Conservation (phyloP, 371 early-diverging fungal species). For the Mortierella sp. region DNA sequence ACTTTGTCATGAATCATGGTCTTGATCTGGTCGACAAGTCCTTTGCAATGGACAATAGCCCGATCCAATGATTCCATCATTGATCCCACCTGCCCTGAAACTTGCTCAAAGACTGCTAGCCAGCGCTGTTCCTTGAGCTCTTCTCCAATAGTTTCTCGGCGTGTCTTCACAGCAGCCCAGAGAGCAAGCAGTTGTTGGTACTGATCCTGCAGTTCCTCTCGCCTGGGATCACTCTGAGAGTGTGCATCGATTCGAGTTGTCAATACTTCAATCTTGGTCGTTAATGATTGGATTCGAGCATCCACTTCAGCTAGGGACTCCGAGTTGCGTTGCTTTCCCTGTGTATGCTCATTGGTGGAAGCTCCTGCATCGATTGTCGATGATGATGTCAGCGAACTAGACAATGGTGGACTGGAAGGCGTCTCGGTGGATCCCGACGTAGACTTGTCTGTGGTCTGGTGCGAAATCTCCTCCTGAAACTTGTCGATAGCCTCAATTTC, state of each 20-base stretch:
- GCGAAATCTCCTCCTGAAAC: slow-evolving; percentile 44
- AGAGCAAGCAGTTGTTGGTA: slow-evolving; percentile 55
- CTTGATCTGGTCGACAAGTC: slow-evolving; percentile 59
- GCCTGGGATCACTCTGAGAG: slow-evolving; percentile 17
- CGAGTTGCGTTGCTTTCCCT: slow-evolving; percentile 34
- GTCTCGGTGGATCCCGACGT: not conserved
- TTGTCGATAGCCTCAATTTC: slow-evolving; percentile 53
- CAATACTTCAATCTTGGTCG: slow-evolving; percentile 56
- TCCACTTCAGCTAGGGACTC: slow-evolving; percentile 60
- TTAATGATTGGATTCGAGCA: slow-evolving; percentile 58
- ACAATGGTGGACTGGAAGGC: slow-evolving; percentile 27
- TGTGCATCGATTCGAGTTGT: slow-evolving; percentile 56
- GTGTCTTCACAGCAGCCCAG: slow-evolving; percentile 66
- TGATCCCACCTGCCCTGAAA: slow-evolving; percentile 68
- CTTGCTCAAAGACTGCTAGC: slow-evolving; percentile 69
- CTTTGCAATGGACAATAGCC: slow-evolving; percentile 64
- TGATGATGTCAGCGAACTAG: slow-evolving; percentile 15
- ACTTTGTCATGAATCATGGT: slow-evolving; percentile 42
- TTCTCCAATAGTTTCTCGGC: slow-evolving; percentile 51
- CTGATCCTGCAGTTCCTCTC: slow-evolving; percentile 43
- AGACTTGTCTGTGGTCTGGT: slow-evolving; percentile 8
- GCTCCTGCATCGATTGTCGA: slow-evolving; percentile 7
- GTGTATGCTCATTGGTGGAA: slow-evolving; percentile 29
- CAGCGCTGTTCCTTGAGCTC: slow-evolving; percentile 74
- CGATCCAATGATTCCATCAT: slow-evolving; percentile 74